Evolutionary conservation across 495 filamentous ascomycete genomes (phyloP), one percentile per base, ranked within the genome.

Genomic region (Monascus purpureus): DNA sequence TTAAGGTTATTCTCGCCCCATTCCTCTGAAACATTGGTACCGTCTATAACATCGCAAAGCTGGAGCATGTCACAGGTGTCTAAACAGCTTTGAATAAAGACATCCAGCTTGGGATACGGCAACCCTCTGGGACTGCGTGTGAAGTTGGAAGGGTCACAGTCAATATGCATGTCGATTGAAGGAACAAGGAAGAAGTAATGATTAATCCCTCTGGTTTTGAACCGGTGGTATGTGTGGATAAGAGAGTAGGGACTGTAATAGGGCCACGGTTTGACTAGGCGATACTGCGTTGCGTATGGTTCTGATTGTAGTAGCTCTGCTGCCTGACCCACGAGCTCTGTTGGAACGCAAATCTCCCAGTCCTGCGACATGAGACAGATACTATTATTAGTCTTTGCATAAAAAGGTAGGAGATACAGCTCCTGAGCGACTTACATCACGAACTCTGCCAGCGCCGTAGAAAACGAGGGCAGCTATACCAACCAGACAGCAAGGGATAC

Each of bases 21-120:
- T 40, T 55, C 44, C 36, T 55, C 47, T 13, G 54, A 49, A 28
- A 59, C 38, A 39, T 59, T 45, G 16, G 43, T 47, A 27, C 53
- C 54, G 40, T 59, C 54, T 30, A 59, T 48, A 26, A 54, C 40
- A 40, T 59, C 55, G 22, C 40, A 46, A 13, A 59, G 51, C 15
- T 48, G 38, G 13, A 57, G 39, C 23, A 45, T 42, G 33, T 53
- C 37, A 36, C 43, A 39, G 33, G 36, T 57, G 31, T 57, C 55
- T 35, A 59, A 37, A 35, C 42, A 49, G 31, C 55, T 59, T 25
- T 59, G 53, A 35, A 50, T 44, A 32, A 51, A 42, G 14, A 45
- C 42, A 15, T 42, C 38, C 25, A 59, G 40, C 32, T 43, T 53
- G 9, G 54, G 55, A 31, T 57, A 57, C 7, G 55, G 55, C 13